Conservation (phyloP, 2,329 filamentous ascomycete species). For the Talaromyces funiculosus region DNA sequence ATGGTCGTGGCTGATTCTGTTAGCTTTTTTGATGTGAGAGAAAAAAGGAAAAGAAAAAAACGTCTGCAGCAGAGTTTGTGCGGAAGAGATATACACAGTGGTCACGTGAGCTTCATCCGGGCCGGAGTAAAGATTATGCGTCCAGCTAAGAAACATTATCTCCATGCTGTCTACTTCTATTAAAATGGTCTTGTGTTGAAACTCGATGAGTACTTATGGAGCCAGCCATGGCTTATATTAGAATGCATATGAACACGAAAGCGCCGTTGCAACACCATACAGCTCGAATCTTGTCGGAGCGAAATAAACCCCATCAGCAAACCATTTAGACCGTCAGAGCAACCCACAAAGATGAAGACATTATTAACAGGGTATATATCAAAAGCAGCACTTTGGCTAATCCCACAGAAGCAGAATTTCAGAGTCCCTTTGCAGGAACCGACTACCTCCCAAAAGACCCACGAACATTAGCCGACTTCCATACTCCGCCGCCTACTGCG, state of each 20-base stretch:
- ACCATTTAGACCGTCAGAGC: too few relatives aligned
- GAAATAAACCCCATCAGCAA: not conserved
- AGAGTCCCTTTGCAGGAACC: too few relatives aligned
- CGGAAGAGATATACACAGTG: constrained; percentile 17
- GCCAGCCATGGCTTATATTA: not conserved
- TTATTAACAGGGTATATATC: not conserved
- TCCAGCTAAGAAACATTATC: not conserved
- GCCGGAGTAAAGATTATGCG: constrained; percentile 16
- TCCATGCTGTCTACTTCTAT: not conserved
- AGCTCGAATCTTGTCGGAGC: not conserved
- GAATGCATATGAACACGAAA: constrained; percentile 1
- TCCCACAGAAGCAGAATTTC: not conserved
- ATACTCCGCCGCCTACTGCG: constrained; percentile 41
- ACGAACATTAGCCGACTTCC: constrained; percentile 32
- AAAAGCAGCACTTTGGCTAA: not conserved
- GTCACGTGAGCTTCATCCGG: constrained; percentile 24
- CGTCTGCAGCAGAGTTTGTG: constrained; percentile 16
- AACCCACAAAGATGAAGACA: not conserved
- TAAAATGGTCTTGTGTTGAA: not conserved
- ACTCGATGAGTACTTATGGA: not conserved
- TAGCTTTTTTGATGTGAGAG: constrained; percentile 54
- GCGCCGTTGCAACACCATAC: not conserved
- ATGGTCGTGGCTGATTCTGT: constrained; percentile 66
- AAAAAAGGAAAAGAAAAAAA: constrained; percentile 30
- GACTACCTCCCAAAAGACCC: constrained; percentile 21